phyloP scores from a whole-genome alignment of 2,329 filamentous ascomycete genomes.

The Monosporascus sp. region DNA sequence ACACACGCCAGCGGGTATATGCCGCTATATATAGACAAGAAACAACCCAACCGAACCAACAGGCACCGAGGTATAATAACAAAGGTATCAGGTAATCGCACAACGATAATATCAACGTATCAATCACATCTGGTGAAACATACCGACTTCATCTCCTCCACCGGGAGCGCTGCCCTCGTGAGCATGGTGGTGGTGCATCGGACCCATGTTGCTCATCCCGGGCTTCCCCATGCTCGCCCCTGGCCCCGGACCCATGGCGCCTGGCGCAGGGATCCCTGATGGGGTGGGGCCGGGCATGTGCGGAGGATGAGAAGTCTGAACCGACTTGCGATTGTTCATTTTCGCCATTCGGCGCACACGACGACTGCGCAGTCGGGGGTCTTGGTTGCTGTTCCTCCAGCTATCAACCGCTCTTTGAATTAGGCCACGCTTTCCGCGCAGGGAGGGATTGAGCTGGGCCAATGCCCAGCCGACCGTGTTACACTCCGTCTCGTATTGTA shows the following conservation, averaged over 20 bases:
- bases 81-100: constrained; percentile 32
- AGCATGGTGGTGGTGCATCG: constrained; percentile 70
- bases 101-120: constrained; percentile 34
- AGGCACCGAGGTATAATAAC: constrained; percentile 26
- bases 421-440: constrained; percentile 88
- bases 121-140: constrained; percentile 91
- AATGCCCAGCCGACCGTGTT: constrained; percentile 99
- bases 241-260: constrained; percentile 55
- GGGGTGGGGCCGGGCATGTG: constrained; percentile 66
- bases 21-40: constrained; percentile 31
- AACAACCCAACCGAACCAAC: constrained; percentile 25
- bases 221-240: constrained; percentile 57
- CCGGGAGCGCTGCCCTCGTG: constrained; percentile 63
- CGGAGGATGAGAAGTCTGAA: constrained; percentile 51
- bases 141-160: constrained; percentile 86
- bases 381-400: constrained; percentile 98
- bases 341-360: constrained; percentile 94
- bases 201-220: constrained; percentile 61
- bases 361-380: constrained; percentile 82
- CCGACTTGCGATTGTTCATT: constrained; percentile 79
- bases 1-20: constrained; percentile 29
- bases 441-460: constrained; percentile 83
- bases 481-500: constrained; percentile 97
- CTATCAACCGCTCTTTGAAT: constrained; percentile 97
- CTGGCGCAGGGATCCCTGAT: constrained; percentile 58